These are phyloP conservation scores for Pestalotiopsis fici DNA, from an alignment of 2,329 filamentous ascomycete genomes.

Conservation along the genomic window DNA sequence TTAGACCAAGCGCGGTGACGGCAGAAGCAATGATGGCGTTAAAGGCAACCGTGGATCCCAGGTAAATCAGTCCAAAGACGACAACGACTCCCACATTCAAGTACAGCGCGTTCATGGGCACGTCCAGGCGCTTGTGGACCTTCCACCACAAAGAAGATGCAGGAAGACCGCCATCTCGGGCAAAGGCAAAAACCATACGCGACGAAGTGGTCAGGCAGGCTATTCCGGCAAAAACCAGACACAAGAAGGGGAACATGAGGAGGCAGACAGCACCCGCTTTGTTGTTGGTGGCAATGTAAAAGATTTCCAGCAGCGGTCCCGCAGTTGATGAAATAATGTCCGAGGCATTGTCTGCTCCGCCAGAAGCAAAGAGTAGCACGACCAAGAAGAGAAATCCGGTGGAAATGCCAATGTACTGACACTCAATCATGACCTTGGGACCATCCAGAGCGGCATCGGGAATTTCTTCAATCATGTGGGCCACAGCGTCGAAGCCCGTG, in stretches of 20 bases:
- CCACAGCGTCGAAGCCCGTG: constrained; percentile 54
- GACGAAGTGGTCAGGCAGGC: constrained; percentile 67
- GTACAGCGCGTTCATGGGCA: constrained; percentile 67
- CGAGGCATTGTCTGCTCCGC: constrained; percentile 45
- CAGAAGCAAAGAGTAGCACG: constrained; percentile 64
- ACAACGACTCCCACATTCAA: constrained; percentile 62
- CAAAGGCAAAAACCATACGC: constrained; percentile 70
- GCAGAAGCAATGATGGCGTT: constrained; percentile 72
- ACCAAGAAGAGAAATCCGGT: constrained; percentile 66
- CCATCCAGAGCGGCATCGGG: constrained; percentile 38
- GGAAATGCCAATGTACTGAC: constrained; percentile 61
- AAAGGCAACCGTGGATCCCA: constrained; percentile 68
- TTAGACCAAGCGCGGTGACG: constrained; percentile 71
- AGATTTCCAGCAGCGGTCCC: constrained; percentile 62
- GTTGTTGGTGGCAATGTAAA: constrained; percentile 62
- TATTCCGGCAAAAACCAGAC: constrained; percentile 63
- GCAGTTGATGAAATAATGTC: constrained; percentile 53
- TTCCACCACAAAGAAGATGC: constrained; percentile 40
- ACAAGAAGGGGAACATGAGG: constrained; percentile 66
- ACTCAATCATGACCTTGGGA: constrained; percentile 44
- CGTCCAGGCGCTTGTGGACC: constrained; percentile 52
- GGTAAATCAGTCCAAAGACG: constrained; percentile 69
- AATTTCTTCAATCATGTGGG: constrained; percentile 60
- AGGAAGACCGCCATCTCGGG: constrained; percentile 67
- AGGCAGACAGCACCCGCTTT: constrained; percentile 63